phyloP scores from a whole-genome alignment of 768 basidiomycete species.

The Mycena amicta region DNA sequence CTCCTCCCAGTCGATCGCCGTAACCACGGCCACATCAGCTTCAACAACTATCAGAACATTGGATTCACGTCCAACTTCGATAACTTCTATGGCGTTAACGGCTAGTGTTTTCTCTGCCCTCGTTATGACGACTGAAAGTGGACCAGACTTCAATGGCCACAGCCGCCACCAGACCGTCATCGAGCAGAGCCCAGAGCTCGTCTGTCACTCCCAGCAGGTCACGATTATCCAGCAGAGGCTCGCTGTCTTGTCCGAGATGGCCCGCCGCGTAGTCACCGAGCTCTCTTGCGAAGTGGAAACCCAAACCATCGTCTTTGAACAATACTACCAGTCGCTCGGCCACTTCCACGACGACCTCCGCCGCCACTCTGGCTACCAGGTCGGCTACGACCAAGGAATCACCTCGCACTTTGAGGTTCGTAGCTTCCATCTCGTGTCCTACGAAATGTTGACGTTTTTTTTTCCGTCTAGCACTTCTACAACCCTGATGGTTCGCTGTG shows the following conservation, averaged over 20 bases:
- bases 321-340: slow-evolving; percentile 43
- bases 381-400: slow-evolving; percentile 43
- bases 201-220: slow-evolving; percentile 40
- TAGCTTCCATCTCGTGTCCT: no score
- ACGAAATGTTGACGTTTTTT: no score
- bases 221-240: slow-evolving; percentile 50
- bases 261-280: slow-evolving; percentile 46
- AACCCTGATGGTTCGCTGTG: slow-evolving; percentile 40
- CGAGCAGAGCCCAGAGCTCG: slow-evolving; percentile 36
- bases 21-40: slow-evolving; percentile 18
- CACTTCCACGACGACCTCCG: slow-evolving; percentile 45
- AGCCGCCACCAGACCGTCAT: slow-evolving; percentile 37
- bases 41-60: slow-evolving; percentile 41
- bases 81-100: slow-evolving; percentile 42
- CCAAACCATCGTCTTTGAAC: slow-evolving; percentile 47
- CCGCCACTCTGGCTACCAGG: slow-evolving; percentile 39
- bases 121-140: not conserved
- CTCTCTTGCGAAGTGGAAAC: slow-evolving; percentile 53
- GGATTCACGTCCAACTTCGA: slow-evolving; percentile 43
- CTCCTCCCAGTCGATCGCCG: slow-evolving; percentile 11
- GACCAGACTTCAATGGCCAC: slow-evolving; percentile 44
- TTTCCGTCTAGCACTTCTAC: slow-evolving; percentile 25
- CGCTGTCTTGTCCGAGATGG: slow-evolving; percentile 48
- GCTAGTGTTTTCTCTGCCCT: not conserved
- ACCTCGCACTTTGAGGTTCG: slow-evolving; percentile 32